These are phyloP conservation scores for Torulaspora maleeae DNA, from an alignment of 805 yeast species.

Conservation along the genomic window DNA sequence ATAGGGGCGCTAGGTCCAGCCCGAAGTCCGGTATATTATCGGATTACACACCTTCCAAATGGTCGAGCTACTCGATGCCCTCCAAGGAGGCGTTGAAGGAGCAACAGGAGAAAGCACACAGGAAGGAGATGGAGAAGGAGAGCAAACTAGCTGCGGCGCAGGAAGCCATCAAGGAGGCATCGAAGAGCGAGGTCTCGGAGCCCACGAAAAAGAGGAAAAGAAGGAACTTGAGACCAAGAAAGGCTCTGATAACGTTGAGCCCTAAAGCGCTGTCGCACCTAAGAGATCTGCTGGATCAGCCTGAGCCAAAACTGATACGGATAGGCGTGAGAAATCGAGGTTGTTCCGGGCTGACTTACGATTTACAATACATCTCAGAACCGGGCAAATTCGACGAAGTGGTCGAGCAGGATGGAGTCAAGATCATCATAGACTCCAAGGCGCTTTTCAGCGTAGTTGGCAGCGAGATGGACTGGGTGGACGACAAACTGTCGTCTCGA, in stretches of 20 bases:
- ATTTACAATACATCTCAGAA: constrained; percentile 79
- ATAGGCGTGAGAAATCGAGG: constrained; percentile 96
- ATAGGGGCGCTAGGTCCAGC: background rate
- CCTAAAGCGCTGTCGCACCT: constrained; percentile 74
- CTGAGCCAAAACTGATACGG: constrained; percentile 83
- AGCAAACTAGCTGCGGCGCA: constrained; percentile 25
- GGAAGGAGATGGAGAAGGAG: constrained; percentile 13
- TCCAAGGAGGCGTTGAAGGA: constrained; percentile 45
- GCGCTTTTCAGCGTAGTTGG: constrained; percentile 95
- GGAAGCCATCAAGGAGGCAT: constrained; percentile 8
- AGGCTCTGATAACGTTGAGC: constrained; percentile 80
- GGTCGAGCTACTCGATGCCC: constrained; percentile 47
- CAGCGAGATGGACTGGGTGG: constrained; percentile 97
- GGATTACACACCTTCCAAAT: constrained; percentile 18
- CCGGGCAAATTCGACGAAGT: constrained; percentile 96
- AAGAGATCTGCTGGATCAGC: constrained; percentile 61
- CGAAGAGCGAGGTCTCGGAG: constrained; percentile 2
- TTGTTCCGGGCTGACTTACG: constrained; percentile 91
- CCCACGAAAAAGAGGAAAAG: constrained; percentile 40
- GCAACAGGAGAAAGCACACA: constrained; percentile 34
- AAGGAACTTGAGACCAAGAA: constrained; percentile 76
- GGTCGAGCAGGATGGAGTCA: constrained; percentile 89
- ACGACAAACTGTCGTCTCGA: constrained; percentile 81
- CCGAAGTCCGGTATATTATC: constrained; percentile 1
- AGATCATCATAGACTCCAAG: constrained; percentile 88